phyloP scores from a whole-genome alignment of 139 green algal genomes.

The Gonium pectorale region DNA sequence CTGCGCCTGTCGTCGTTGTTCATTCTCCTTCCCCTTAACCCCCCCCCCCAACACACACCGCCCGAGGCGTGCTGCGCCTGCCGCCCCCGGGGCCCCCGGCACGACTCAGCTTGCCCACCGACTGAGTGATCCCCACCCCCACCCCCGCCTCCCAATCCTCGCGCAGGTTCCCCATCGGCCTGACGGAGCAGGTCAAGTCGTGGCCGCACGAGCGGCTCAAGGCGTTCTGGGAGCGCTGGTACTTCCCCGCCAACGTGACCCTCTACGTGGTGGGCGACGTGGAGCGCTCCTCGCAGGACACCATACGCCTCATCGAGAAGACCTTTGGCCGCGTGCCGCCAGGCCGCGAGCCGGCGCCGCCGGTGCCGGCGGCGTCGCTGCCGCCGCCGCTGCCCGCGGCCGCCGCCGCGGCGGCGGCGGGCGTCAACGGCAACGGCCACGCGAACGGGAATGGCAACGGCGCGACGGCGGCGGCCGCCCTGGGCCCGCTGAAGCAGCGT shows the following conservation, averaged over 20 bases:
- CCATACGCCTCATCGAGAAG: constrained; percentile 72
- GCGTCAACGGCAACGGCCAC: neutral
- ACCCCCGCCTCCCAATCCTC: too few relatives aligned
- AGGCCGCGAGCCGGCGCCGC: neutral
- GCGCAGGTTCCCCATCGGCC: constrained; percentile 97
- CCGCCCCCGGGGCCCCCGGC: too few relatives aligned
- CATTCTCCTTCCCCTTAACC: neutral
- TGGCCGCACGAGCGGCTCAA: constrained; percentile 85
- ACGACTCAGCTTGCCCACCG: too few relatives aligned
- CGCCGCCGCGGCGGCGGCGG: neutral
- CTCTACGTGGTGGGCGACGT: constrained; percentile 95
- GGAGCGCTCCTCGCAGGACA: constrained; percentile 60
- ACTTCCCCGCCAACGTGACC: constrained; percentile 98
- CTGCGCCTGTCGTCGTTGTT: neutral
- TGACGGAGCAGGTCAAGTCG: constrained; percentile 92
- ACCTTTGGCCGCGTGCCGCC: constrained; percentile 53
- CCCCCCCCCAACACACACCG: too few relatives aligned
- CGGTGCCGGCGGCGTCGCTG: neutral
- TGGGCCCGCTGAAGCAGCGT: constrained; percentile 63
- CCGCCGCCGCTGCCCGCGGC: neutral
- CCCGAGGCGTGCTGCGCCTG: too few relatives aligned
- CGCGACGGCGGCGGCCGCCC: constrained; percentile 22
- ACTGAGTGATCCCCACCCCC: neutral
- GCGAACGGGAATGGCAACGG: constrained; percentile 50
- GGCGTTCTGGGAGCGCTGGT: constrained; percentile 92